phyloP scores from a whole-genome alignment of 345 rosid species.

The Fremontodendron californicum region DNA sequence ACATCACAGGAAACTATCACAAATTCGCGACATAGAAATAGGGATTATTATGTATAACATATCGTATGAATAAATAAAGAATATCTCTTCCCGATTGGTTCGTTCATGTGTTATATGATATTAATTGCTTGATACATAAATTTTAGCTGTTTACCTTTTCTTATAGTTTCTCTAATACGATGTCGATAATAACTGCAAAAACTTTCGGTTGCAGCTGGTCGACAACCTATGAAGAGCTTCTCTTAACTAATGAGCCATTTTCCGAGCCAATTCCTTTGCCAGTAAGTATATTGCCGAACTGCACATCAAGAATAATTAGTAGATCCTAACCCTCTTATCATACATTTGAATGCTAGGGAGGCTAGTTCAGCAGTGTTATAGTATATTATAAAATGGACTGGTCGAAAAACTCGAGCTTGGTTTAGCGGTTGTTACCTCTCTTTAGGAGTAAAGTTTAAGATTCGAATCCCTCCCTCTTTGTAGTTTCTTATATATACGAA shows the following conservation, averaged over 20 bases:
- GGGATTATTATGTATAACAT: background rate
- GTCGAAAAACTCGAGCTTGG: background rate
- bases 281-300: constrained; percentile 36
- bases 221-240: constrained; percentile 78
- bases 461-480: background rate
- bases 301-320: background rate
- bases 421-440: background rate
- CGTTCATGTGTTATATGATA: background rate
- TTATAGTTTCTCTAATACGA: background rate
- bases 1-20: background rate
- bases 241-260: constrained; percentile 72
- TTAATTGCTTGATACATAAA: background rate
- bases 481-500: background rate
- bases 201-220: constrained; percentile 71
- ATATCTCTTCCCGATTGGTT: background rate
- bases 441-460: background rate
- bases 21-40: background rate
- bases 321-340: background rate
- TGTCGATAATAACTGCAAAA: constrained; percentile 22
- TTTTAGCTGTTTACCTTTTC: background rate
- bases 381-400: background rate
- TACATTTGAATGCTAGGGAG: background rate
- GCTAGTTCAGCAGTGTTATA: background rate
- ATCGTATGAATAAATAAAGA: background rate
- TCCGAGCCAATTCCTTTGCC: constrained; percentile 78